Percentiles rank a stretch among this genome's conserved stretches.
Evolutionary conservation across 768 basidiomycete species (phyloP).

Genomic region (Trametes cinnabarina): DNA sequence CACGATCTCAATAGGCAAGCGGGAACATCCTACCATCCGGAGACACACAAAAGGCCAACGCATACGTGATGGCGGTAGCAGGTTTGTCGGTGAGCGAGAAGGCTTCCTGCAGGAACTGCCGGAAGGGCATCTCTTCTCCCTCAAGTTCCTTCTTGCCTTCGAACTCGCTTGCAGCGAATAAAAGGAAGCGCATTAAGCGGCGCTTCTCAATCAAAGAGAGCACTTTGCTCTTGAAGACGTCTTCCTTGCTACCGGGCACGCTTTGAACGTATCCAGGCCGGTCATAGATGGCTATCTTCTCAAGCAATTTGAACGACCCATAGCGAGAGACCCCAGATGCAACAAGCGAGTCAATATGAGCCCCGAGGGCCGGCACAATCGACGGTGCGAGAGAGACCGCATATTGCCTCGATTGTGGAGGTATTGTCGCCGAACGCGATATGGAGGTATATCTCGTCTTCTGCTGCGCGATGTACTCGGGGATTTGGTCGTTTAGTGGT

Average conservation of each 20-base stretch:
- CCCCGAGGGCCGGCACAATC: conserved; percentile 75
- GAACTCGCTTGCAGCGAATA: conserved; percentile 76
- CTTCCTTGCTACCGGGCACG: conserved; percentile 90
- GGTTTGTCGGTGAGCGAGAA: conserved; percentile 64
- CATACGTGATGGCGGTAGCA: conserved; percentile 65
- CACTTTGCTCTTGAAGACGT: conserved; percentile 82
- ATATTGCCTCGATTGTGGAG: conserved; percentile 66
- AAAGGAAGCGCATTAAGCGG: conserved; percentile 87
- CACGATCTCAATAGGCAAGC: background rate
- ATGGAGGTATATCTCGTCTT: conserved; percentile 41
- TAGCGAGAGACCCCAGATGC: conserved; percentile 85
- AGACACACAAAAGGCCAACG: conserved; percentile 69
- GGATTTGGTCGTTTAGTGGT: conserved; percentile 5
- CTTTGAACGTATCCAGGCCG: conserved; percentile 42
- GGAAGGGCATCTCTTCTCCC: conserved; percentile 55
- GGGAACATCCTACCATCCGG: conserved; percentile 47
- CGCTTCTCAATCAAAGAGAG: conserved; percentile 83
- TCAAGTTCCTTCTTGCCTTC: conserved; percentile 59
- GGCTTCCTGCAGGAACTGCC: conserved; percentile 56
- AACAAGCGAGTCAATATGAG: conserved; percentile 75
- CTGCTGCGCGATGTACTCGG: conserved; percentile 29
- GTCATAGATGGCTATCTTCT: conserved; percentile 61
- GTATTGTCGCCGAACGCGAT: conserved; percentile 40
- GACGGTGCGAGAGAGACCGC: conserved; percentile 83
- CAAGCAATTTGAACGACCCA: conserved; percentile 85